Evolutionary conservation across 805 yeast species (phyloP).

Genomic region (Torulaspora delbrueckii): DNA sequence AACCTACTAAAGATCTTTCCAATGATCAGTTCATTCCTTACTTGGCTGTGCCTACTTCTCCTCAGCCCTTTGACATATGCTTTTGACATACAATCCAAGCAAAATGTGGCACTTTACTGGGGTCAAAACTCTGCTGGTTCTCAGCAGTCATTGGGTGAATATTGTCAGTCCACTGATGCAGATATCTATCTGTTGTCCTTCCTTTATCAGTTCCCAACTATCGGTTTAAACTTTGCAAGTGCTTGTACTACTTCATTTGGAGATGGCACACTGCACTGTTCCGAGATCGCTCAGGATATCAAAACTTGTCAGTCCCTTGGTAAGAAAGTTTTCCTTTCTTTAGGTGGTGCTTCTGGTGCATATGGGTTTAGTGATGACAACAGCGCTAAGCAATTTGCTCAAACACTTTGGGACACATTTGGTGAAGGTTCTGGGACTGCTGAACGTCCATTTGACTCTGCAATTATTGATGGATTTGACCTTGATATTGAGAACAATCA

Average conservation of each 20-base stretch:
- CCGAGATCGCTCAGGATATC: conserved; percentile 63
- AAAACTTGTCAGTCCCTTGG: conserved; percentile 72
- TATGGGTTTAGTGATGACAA: conserved; percentile 84
- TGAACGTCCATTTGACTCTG: conserved; percentile 64
- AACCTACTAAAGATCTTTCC: conserved; percentile 4
- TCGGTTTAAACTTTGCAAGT: conserved; percentile 53
- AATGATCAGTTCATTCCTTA: conserved; percentile 10
- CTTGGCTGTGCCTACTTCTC: neutral
- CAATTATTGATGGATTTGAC: conserved; percentile 87
- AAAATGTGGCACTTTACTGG: conserved; percentile 80
- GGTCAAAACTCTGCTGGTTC: conserved; percentile 77
- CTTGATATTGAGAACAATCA: conserved; percentile 74
- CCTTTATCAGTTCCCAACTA: conserved; percentile 54
- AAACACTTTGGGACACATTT: conserved; percentile 56
- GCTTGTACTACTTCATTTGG: conserved; percentile 41
- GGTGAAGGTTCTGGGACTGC: conserved; percentile 53
- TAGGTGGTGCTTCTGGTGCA: conserved; percentile 70
- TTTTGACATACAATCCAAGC: conserved; percentile 39
- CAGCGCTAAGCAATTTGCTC: conserved; percentile 64
- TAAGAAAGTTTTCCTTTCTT: conserved; percentile 67
- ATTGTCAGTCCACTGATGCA: conserved; percentile 65
- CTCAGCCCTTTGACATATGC: conserved; percentile 14
- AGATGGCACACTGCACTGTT: conserved; percentile 43
- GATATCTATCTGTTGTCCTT: conserved; percentile 73
- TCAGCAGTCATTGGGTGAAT: conserved; percentile 43